A percentile compares a stretch with the other conserved stretches of the same genome.
phyloP scores from a whole-genome alignment of 768 basidiomycete species.

The Lactifluus pinguis region DNA sequence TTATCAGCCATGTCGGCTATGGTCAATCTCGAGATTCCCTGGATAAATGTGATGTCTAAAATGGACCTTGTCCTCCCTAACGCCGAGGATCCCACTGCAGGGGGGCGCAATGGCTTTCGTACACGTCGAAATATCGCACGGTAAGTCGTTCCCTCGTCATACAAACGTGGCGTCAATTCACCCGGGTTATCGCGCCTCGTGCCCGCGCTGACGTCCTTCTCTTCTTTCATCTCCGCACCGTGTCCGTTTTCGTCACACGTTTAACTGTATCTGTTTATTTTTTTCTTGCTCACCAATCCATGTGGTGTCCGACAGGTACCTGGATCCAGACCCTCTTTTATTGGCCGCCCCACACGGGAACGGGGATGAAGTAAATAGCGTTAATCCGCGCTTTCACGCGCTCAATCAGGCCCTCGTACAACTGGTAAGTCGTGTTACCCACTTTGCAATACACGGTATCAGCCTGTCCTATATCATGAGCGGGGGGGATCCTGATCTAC shows the following conservation, averaged over 20 bases:
- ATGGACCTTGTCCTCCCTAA: slow-evolving; percentile 89
- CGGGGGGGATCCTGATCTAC: slow-evolving; percentile 4
- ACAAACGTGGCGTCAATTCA: slow-evolving; percentile 13
- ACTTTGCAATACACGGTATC: slow-evolving; percentile 2
- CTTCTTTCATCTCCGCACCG: slow-evolving; percentile 21
- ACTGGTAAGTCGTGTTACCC: slow-evolving; percentile 46
- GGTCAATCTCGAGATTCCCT: slow-evolving; percentile 94
- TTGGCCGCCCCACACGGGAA: slow-evolving; percentile 57
- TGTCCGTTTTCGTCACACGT: slow-evolving; percentile 7
- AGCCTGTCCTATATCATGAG: not conserved
- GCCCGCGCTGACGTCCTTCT: slow-evolving; percentile 12
- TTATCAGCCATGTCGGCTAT: slow-evolving; percentile 98
- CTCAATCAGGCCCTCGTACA: slow-evolving; percentile 94
- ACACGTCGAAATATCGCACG: slow-evolving; percentile 75
- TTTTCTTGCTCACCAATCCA: slow-evolving; percentile 4
- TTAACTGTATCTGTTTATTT: slow-evolving; percentile 14
- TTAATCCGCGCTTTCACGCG: slow-evolving; percentile 81
- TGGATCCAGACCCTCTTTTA: slow-evolving; percentile 91
- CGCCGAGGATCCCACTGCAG: slow-evolving; percentile 43
- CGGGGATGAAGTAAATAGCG: slow-evolving; percentile 39
- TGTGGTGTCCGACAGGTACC: slow-evolving; percentile 42
- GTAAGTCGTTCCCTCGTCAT: slow-evolving; percentile 30
- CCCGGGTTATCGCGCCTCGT: slow-evolving; percentile 7
- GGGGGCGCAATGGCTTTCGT: slow-evolving; percentile 64
- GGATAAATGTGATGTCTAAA: slow-evolving; percentile 98